Percentiles rank a stretch among this genome's conserved stretches.
Evolutionary conservation across 768 basidiomycete genomes (phyloP).

Genomic region (Pleurotus salmoneostramineus): DNA sequence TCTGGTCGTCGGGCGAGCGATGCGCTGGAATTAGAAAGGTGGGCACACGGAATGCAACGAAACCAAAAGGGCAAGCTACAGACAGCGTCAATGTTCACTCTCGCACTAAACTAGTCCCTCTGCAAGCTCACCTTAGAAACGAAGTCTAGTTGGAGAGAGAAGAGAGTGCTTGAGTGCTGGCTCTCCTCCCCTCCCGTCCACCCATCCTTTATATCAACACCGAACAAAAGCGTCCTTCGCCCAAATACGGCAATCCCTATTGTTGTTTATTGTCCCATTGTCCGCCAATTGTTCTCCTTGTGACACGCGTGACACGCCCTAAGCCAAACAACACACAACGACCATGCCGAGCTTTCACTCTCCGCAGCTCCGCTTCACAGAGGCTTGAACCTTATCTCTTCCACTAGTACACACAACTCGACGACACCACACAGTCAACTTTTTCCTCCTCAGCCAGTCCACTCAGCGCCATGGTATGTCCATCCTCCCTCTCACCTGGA

Average conservation of each 20-base stretch:
- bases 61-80: constrained; percentile 5
- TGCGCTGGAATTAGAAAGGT: not conserved
- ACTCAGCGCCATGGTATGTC: constrained; percentile 14
- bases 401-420: not conserved
- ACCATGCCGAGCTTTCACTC: not conserved
- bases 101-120: too few species aligned
- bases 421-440: not conserved
- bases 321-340: too few species aligned
- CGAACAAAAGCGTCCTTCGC: not conserved
- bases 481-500: not conserved
- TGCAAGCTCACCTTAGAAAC: not conserved
- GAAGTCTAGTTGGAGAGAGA: not conserved
- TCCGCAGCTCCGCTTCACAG: not conserved
- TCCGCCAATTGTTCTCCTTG: not conserved
- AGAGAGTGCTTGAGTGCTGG: not conserved
- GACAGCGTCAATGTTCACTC: too few species aligned
- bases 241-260: not conserved
- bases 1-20: constrained; percentile 4
- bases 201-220: constrained; percentile 5
- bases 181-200: not conserved
- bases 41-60: constrained; percentile 2
- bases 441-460: not conserved
- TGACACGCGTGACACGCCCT: not conserved
- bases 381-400: constrained; percentile 2
- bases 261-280: not conserved